Conservation (phyloP, 345 rosid genomes). For the Gossypium turneri region DNA sequence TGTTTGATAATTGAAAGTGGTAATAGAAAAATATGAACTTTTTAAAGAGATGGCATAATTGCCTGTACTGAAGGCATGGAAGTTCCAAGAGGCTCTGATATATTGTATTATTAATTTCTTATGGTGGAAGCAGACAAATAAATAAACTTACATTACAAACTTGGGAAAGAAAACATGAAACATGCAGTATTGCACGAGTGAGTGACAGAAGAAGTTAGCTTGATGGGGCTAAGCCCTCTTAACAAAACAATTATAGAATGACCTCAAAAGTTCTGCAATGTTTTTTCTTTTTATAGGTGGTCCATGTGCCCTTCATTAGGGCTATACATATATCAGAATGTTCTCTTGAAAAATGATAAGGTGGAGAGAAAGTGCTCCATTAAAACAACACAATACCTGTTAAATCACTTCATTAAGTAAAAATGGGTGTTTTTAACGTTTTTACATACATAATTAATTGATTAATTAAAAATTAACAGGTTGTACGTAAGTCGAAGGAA, state of each 20-base stretch:
- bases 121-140: neutral
- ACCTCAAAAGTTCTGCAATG: no score
- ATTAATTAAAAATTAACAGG: neutral
- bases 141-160: neutral
- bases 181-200: constrained; percentile 5
- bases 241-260: neutral
- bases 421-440: neutral
- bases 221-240: neutral
- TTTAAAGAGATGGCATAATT: neutral
- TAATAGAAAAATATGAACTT: neutral
- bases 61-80: neutral
- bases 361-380: neutral
- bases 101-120: neutral
- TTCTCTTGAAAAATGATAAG: neutral
- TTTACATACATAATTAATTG: no score
- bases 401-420: neutral
- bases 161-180: neutral
- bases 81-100: neutral
- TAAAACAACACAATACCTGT: neutral
- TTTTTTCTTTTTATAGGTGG: neutral
- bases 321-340: neutral
- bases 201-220: neutral
- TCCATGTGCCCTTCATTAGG: neutral
- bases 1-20: neutral
- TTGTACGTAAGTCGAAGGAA: neutral